phyloP scores from a whole-genome alignment of 2,329 filamentous ascomycete species.

The Neopestalotiopsis sp. region DNA sequence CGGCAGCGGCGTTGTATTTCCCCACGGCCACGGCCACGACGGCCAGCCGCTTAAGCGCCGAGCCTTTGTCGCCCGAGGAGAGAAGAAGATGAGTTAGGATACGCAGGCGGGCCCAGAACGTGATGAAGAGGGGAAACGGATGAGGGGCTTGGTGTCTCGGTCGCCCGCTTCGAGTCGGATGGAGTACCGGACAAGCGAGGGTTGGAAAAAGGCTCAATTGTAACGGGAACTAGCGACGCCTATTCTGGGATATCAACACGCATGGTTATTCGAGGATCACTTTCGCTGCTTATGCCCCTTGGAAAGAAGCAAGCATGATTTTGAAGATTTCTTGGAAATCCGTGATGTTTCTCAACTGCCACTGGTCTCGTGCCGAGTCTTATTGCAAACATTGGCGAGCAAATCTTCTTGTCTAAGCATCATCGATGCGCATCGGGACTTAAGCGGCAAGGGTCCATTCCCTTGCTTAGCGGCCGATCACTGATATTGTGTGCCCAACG shows the following conservation, averaged over 20 bases:
- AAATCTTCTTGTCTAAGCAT: background rate
- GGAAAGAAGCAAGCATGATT: background rate
- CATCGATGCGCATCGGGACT: background rate
- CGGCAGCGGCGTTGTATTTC: constrained; percentile 53
- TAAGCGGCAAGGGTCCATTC: background rate
- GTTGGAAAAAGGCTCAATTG: background rate
- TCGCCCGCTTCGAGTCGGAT: background rate
- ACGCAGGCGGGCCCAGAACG: background rate
- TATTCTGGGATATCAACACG: background rate
- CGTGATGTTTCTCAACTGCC: background rate
- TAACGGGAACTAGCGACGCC: background rate
- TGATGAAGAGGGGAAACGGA: background rate
- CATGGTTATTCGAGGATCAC: background rate
- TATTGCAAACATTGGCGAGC: background rate
- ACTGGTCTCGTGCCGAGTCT: background rate
- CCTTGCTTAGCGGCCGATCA: background rate
- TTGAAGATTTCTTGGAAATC: background rate
- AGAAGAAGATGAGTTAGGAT: constrained; percentile 33
- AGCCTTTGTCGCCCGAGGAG: constrained; percentile 57
- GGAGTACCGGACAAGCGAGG: background rate
- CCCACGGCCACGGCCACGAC: constrained; percentile 37
- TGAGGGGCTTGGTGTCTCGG: background rate
- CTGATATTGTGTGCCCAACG: background rate
- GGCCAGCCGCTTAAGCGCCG: constrained; percentile 41
- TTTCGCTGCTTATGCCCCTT: background rate